Conservation (phyloP, 352 stramenopile species). For the Globisporangium uncinulatum region DNA sequence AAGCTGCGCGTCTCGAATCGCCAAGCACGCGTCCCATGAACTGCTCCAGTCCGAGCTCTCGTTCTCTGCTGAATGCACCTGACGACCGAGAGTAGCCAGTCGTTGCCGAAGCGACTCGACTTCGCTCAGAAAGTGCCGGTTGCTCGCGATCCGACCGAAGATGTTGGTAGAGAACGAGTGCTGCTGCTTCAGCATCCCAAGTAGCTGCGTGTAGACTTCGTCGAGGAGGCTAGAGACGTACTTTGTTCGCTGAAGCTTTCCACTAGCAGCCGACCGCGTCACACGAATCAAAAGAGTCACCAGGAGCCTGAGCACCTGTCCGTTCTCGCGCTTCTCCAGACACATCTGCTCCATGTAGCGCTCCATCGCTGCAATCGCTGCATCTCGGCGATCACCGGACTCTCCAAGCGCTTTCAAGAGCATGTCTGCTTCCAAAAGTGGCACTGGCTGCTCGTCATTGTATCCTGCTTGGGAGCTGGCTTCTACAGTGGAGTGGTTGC, state of each 20-base stretch:
- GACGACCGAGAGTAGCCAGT: not conserved
- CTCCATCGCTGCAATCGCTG: not conserved
- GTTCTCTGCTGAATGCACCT: not conserved
- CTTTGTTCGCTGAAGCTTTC: not conserved
- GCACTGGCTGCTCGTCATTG: too few relatives aligned
- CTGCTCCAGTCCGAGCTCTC: not conserved
- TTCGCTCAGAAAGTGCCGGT: not conserved
- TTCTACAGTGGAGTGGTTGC: too few relatives aligned
- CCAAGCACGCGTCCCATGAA: not conserved
- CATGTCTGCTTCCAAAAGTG: too few relatives aligned
- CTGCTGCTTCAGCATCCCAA: not conserved
- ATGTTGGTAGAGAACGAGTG: not conserved
- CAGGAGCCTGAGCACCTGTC: not conserved
- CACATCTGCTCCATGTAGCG: not conserved
- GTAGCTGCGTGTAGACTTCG: not conserved
- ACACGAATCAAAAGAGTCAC: not conserved
- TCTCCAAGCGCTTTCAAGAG: too few relatives aligned
- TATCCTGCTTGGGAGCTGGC: too few relatives aligned
- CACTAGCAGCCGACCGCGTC: not conserved
- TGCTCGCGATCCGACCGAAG: constrained; percentile 2
- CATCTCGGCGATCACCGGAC: too few relatives aligned
- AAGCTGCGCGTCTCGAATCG: not conserved
- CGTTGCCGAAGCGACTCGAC: not conserved
- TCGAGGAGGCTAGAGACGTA: not conserved
- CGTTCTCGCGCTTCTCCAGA: not conserved